Base-by-base conservation (phyloP, 352 stramenopile species). In the Phytophthora uliginosa region DNA sequence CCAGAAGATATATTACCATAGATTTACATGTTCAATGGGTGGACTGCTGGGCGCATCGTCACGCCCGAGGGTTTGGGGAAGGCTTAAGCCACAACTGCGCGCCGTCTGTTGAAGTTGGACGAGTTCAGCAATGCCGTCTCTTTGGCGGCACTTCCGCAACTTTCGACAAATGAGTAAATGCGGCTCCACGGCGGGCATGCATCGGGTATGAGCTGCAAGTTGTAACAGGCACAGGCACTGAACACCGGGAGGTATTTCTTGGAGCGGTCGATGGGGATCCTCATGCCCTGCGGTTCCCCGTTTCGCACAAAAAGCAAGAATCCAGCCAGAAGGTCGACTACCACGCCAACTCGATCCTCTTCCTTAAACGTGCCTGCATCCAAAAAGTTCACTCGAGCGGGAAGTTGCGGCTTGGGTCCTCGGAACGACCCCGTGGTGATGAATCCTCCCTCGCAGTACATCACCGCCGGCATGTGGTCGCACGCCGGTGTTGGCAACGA, bases 391-490 rank as follows among this genome's bases (percentile, higher is more conserved):
- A 88, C 69, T 4, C 64, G 59, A 13, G 73, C 69, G 10, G 84
- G 86, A 8, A 93, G 65, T 50, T 64, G 71, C 28, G 83, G 72
- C 9, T 85, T 85, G 0, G 82, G 84, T 9, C 85, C 85, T 51
- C 83, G 72, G 33, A 93, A 93, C 45, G 84, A 79, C 50, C 86
- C 84, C n/a, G 78, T 91, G 0, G 86, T 92, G 70, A 93, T 84
- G 56, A 91, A 85, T 9, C 86, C 86, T 13, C 71, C 78, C 64
- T 91, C 83, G 28, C 82, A 85, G 55, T 93, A 93, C 84, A 93
- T 93, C 60, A 93, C 80, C n/a, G 84, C 86, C 3, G 86, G 81
- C 62, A 93, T 88, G 69, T 88, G 69, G 53, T 93, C 83, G 63
- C 82, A 93, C 28, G 83, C 84, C 0, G 82, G 79, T 24, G 79